Evolutionary conservation across 768 basidiomycete genomes (phyloP), one percentile per base, ranked within the genome.

Genomic region (Pleurotus djamor): DNA sequence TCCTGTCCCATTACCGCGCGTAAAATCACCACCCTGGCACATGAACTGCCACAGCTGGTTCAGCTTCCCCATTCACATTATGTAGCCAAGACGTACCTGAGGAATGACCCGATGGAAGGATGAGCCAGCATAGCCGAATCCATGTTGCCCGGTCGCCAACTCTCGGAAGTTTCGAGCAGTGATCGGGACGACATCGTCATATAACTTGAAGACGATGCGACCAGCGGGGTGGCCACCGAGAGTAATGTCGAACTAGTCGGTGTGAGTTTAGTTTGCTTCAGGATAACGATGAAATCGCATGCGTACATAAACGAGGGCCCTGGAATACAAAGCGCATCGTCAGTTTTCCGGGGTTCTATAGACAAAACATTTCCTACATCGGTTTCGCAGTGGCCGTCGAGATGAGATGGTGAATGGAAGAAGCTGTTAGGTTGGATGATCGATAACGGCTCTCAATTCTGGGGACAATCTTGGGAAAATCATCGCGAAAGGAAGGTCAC

Each of bases 11-110:
- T 89, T 75, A 33, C 72, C 68, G 13, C 59, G 65, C 63, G 87
- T 89, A 72, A 96, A 96, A 70, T 95, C 93, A 59, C 94, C 94
- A 32, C 92, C 94, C 72, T 96, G 94, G 59, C 92, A 79, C 91
- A 94, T 94, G 76, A 94, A 95, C 44, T 80, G 49, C 63, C 14
- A 13, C 8, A 10, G 41, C 8, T 8, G 6, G 17, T 38, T 32
- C 47, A 38, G 13, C 13, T 12, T 16, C 17, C 13, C 12, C n/a
- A n/a, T n/a, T n/a, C n/a, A n/a, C n/a, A n/a, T n/a, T n/a, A 5
- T 35, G 47, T n/a, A 44, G 21, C 13, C 7, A 36, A 12, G n/a
- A 48, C 64, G 14, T 57, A 65, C 66, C 5, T 68, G 45, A 16
- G 89, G 89, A 68, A 94, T 93, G 67, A 95, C 76, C 63, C 93